These are phyloP conservation scores for Myxozyma neglecta DNA, from an alignment of 805 yeast species.

Conservation along the genomic window DNA sequence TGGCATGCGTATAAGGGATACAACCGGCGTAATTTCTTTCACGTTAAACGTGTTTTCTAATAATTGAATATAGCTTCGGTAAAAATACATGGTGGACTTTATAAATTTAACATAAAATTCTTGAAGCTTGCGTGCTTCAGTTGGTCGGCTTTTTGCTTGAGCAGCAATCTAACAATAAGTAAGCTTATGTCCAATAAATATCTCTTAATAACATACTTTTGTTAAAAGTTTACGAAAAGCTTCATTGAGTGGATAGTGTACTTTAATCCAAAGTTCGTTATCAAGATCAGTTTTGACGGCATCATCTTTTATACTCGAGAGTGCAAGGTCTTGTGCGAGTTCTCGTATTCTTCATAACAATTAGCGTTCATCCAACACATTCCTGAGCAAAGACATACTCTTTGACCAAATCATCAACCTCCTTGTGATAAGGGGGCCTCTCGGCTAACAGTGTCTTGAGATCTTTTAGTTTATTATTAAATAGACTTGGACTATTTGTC, in stretches of 20 bases:
- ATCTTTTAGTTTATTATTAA: constrained; percentile 3
- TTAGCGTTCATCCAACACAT: background rate
- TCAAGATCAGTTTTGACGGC: constrained; percentile 21
- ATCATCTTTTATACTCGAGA: constrained; percentile 12
- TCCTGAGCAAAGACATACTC: constrained; percentile 7
- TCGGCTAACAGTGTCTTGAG: constrained; percentile 4
- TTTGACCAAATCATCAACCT: constrained; percentile 12
- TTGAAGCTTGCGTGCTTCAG: constrained; percentile 26
- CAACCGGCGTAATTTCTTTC: constrained; percentile 15
- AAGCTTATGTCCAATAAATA: no score
- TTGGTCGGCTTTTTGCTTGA: constrained; percentile 8
- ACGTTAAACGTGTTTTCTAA: constrained; percentile 16
- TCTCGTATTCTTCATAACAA: constrained; percentile 14
- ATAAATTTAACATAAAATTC: constrained; percentile 23
- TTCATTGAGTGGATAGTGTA: constrained; percentile 21
- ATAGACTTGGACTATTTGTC: background rate
- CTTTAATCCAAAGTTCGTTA: constrained; percentile 17
- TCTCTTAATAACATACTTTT: constrained; percentile 9
- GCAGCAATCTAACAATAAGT: constrained; percentile 10
- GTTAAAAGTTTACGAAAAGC: constrained; percentile 13
- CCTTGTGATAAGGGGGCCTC: constrained; percentile 22
- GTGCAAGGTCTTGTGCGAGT: background rate
- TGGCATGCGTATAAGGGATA: constrained; percentile 15
- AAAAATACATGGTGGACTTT: constrained; percentile 19
- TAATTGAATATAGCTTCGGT: constrained; percentile 18